Evolutionary conservation across 352 stramenopile genomes (phyloP), one percentile per base, ranked within the genome.

Genomic region (Pythium rhizo-oryzae): DNA sequence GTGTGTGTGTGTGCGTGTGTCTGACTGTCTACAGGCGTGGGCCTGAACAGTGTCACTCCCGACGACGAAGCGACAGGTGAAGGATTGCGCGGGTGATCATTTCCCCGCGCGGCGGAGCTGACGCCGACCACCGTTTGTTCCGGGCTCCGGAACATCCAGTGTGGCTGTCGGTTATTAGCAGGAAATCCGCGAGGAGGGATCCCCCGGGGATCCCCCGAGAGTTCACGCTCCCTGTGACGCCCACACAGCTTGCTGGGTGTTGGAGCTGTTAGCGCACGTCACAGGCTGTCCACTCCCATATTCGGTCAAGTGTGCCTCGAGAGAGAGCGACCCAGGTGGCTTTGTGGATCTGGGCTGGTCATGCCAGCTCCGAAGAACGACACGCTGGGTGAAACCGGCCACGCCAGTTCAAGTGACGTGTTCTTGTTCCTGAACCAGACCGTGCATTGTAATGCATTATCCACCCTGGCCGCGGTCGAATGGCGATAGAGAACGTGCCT

Each of bases 221-320:
- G n/a, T 47, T 39, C 13, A n/a, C 47, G 11, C 47, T n/a, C 19
- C 33, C 33, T 21, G 9, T 50, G n/a, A 6, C 30, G 52, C 37
- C 52, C 15, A 33, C 13, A 50, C 24, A 33, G 28, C 28, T 2
- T 2, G 28, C 28, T 33, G 28, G 28, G 28, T 33, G 28, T 33
- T 33, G 39, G 35, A 51, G 39, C n/a, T 24, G 55, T 53, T 49
- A 47, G 61, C 61, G 61, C 61, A 68, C 61, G 61, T 68, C 61
- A 68, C 61, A 68, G 52, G 16, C 61, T 68, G 51, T 62, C 51
- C 61, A 68, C 18, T 56, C 50, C 35, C 61, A 53, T n/a, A 28
- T 53, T 47, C 15, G 41, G 15, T 47, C 41, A 47, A 25, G 19
- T 25, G 18, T 51, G 18, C 8, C 8, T 24, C 19, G 44, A 51